These are phyloP conservation scores for Saccharomycopsis malanga DNA, from an alignment of 805 yeast species.

Conservation along the genomic window DNA sequence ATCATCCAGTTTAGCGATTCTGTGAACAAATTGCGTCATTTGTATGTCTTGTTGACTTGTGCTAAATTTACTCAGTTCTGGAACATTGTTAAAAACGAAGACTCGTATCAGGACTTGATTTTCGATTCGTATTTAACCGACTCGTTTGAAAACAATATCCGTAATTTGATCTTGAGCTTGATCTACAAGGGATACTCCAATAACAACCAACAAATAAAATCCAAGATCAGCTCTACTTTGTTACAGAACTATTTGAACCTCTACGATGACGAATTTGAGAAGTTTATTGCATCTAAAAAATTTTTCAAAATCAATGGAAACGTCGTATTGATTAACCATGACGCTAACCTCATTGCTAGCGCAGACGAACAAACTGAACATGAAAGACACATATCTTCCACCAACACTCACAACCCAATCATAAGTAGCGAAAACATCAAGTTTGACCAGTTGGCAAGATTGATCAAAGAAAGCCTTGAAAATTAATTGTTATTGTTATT, in stretches of 20 bases:
- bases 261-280: conserved; percentile 19
- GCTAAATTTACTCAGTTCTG: conserved; percentile 19
- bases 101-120: conserved; percentile 18
- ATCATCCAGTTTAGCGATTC: conserved; percentile 14
- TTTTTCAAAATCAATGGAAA: conserved; percentile 9
- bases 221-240: conserved; percentile 14
- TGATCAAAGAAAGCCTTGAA: conserved; percentile 15
- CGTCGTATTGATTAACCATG: conserved; percentile 17
- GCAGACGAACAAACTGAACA: not conserved
- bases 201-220: conserved; percentile 9
- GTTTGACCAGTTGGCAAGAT: conserved; percentile 20
- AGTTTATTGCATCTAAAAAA: conserved; percentile 6
- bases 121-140: conserved; percentile 16
- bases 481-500: conserved; percentile 1
- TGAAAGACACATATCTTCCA: conserved; percentile 1
- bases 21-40: conserved; percentile 14
- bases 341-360: conserved; percentile 7
- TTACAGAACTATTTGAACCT: conserved; percentile 18
- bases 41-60: conserved; percentile 16
- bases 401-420: conserved; percentile 14
- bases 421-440: conserved; percentile 19
- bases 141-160: conserved; percentile 13
- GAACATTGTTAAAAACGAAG: conserved; percentile 17
- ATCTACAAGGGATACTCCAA: conserved; percentile 20
- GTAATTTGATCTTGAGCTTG: conserved; percentile 13